Base-by-base conservation (phyloP, 305 asterid species). In the Salvia sclarea region DNA sequence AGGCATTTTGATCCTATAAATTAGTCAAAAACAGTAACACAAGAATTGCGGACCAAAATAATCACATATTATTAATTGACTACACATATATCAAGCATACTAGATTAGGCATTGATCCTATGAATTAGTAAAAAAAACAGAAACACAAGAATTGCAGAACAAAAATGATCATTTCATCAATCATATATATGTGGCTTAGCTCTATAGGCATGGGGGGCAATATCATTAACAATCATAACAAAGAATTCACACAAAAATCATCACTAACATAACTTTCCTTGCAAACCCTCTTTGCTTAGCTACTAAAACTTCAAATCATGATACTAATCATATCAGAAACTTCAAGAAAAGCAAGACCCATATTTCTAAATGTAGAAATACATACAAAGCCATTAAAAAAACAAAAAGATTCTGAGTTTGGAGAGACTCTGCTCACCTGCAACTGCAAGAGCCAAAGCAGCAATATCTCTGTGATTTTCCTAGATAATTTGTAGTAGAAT, bases 161-260 rank as follows among this genome's bases (percentile, higher is more conserved):
- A 13, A 0, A 25, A 66, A 58, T 66, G 22, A 20, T 6, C 13
- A 71, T 40, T 11, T 18, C 40, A 41, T 56, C 40, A 50, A 12
- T 62, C 60, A 47, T 64, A 38, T 2, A 16, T 21, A 11, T 49
- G 44, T 35, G 56, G 31, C 20, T 3, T 3, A 41, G 54, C 61
- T 47, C 20, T 47, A 22, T 22, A 41, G 55, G 72, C 82, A 74
- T 74, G 77, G 79, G 79, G 61, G 49, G 68, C 70, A 61, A 54
- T 40, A 74, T 78, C 30, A 70, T 75, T 47, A 28, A 78, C 61
- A 72, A 71, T 79, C 44, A 66, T 70, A 65, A 66, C 22, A 70
- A 54, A 10, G 5, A 61, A 60, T 59, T 33, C 67, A 64, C 10
- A 59, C 45, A 40, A 10, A 35, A 64, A 61, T 69, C 55, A 66